Base-by-base conservation (phyloP, 768 basidiomycete species). In the Botryobasidium botryosum region DNA sequence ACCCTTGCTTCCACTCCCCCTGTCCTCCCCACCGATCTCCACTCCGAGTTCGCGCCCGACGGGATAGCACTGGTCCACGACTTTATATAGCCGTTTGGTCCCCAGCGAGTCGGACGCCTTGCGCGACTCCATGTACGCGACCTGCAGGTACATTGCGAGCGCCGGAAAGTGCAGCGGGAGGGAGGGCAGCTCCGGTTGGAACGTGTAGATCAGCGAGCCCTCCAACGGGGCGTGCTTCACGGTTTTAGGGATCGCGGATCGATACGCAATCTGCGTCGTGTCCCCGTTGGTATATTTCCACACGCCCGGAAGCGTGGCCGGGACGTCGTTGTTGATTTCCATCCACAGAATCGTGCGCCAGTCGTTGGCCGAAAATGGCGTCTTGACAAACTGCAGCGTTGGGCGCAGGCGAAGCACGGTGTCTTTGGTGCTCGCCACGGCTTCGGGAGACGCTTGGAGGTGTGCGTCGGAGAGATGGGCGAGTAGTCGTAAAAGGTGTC, bases 341-440 rank as follows among this genome's bases (percentile, higher is more conserved):
- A 87, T 73, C 68, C 82, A 86, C 13, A 86, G 58, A 18, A 86
- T 62, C 7, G 76, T 75, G 44, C 77, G 69, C 84, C 84, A 87
- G 15, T 75, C 72, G n/a, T n/a, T n/a, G 4, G 61, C 18, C 10
- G 26, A 42, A 23, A 17, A 31, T 53, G 69, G 43, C 52, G 81
- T 83, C 66, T 75, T 80, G 40, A 83, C 67, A 53, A 86, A 83
- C 53, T 86, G 83, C 45, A 87, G 61, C 0, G 86, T 79, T 0
- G 76, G 76, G 33, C 84, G 75, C 36, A 87, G 61, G 48, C 68
- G 69, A 41, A 77, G 64, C 4, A 71, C 70, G 8, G 15, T 1
- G 62, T 48, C 53, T 75, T 77, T 25, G 68, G 63, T 0, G 68
- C 59, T 33, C 1, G 74, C 71, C 51, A 79, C 60, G 1, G 79